Conservation (phyloP, 164 flowering plant species). For the Stephania cephalantha region DNA sequence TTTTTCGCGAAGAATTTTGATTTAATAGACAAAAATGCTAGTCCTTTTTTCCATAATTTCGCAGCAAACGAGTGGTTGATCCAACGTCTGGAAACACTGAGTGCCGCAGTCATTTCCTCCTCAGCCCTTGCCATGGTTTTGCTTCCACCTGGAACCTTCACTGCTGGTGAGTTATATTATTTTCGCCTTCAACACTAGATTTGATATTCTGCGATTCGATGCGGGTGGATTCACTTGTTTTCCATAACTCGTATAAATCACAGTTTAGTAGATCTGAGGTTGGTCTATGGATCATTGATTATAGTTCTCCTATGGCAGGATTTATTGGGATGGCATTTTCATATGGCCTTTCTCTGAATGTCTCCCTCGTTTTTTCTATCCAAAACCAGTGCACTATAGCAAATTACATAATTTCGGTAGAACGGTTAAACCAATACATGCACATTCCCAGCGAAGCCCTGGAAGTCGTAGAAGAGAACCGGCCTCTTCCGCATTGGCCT, state of each 20-base stretch:
- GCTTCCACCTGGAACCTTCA: slow-evolving; percentile 52
- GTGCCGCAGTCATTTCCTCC: slow-evolving; percentile 55
- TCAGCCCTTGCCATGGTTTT: slow-evolving; percentile 60
- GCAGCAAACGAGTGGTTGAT: slow-evolving; percentile 83
- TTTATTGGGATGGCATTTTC: slow-evolving; percentile 71
- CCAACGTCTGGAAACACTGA: slow-evolving; percentile 53
- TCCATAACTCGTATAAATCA: no score
- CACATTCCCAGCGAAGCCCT: slow-evolving; percentile 66
- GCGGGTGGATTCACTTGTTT: no score
- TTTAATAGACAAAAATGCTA: slow-evolving; percentile 59
- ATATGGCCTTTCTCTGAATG: slow-evolving; percentile 67
- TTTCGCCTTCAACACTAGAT: not conserved
- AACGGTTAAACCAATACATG: slow-evolving; percentile 66
- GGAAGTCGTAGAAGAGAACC: slow-evolving; percentile 33
- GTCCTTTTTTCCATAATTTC: slow-evolving; percentile 58
- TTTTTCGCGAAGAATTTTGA: slow-evolving; percentile 44
- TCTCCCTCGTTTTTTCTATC: slow-evolving; percentile 40
- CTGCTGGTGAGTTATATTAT: slow-evolving; percentile 36
- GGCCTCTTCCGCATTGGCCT: slow-evolving; percentile 55
- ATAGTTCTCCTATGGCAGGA: not conserved
- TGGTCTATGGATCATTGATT: not conserved
- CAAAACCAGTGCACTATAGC: slow-evolving; percentile 49
- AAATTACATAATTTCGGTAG: slow-evolving; percentile 61
- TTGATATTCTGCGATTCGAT: no score
- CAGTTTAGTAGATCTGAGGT: not conserved